Evolutionary conservation across 1,284 basidiomycete species (phyloP), one percentile per base, ranked within the genome.

Genomic region (Malassezia sp.): DNA sequence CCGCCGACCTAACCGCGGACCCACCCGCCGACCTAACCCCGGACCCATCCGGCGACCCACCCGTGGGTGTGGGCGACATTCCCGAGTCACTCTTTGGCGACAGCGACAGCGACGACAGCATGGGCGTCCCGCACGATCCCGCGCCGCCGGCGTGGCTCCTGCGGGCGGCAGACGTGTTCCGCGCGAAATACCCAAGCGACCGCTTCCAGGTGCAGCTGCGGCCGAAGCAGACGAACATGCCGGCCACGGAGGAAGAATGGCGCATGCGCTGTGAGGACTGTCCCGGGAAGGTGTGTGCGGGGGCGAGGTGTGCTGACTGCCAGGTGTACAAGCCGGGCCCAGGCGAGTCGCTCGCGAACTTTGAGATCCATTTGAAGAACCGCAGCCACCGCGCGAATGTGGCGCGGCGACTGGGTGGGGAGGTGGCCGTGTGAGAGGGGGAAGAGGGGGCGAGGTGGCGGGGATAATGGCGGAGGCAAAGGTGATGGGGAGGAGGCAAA

Each of bases 271-370:
- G 91, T 72, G 69, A 82, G 50, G 91, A 96, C 71, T 96, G 91
- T 71, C 87, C 87, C 54, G 86, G 85, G 63, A 89, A 89, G 77
- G 86, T 87, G 46, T n/a, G n/a, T n/a, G n/a, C n/a, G n/a, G n/a
- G n/a, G n/a, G n/a, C n/a, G n/a, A n/a, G n/a, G n/a, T n/a, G n/a
- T n/a, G n/a, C n/a, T n/a, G n/a, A n/a, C n/a, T n/a, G n/a, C n/a
- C n/a, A n/a, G n/a, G n/a, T n/a, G n/a, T 97, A 96, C 75, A 89
- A 84, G 56, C 82, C 87, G 23, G 91, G 91, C 22, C 86, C 86
- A 3, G 84, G 79, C n/a, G 82, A 91, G 71, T 83, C 83, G 11
- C 74, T 96, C 41, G 77, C 77, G 47, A 95, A 95, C 71, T 97
- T 90, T 63, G 85, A 89, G 67, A 83, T 95, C 20, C 91, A 97